Evolutionary conservation across 345 rosid species (phyloP), one percentile per base, ranked within the genome.

Genomic region (Brassica carinata): DNA sequence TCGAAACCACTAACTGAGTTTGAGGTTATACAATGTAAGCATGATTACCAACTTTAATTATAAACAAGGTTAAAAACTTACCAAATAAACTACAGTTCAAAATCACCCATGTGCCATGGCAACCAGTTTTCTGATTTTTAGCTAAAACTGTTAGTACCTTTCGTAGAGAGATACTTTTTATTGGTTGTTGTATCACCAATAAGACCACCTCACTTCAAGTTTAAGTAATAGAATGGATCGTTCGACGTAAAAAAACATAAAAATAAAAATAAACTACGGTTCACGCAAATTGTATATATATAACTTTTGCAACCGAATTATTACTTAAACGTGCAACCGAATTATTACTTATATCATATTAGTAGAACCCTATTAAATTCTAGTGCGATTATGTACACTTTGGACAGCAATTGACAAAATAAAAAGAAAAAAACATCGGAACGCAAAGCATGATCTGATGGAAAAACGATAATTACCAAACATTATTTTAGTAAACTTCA

Each of bases 21-120:
- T 36, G 7, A 34, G 33, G 31, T 8, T 29, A 36, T 10, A 36
- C 18, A 55, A 5, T 36, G 23, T 30, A 9, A 67, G 57, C 3
- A 58, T 59, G 14, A 77, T 59, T 7, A 14, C 70, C 11, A n/a
- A 13, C 33, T 45, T 31, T 18, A 31, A 8, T 36, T 9, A 8
- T 14, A 65, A 14, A 48, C 18, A 57, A 45, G 45, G 23, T 9
- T 67, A 51, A 18, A 65, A 34, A 55, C 13, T 14, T 5, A 33
- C 55, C 38, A 15, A 76, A 66, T 45, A 65, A 30, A 23, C 17
- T n/a, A 9, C 55, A 61, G 58, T 64, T 74, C 29, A 63, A 23
- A 23, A 23, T 23, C 26, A 23, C 26, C 26, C 26, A 23, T 23
- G 26, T 23, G 26, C 26, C 26, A 23, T 23, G 26, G 26, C 26